Conservation (phyloP, 805 yeast species). For the Candida sonorensis region DNA sequence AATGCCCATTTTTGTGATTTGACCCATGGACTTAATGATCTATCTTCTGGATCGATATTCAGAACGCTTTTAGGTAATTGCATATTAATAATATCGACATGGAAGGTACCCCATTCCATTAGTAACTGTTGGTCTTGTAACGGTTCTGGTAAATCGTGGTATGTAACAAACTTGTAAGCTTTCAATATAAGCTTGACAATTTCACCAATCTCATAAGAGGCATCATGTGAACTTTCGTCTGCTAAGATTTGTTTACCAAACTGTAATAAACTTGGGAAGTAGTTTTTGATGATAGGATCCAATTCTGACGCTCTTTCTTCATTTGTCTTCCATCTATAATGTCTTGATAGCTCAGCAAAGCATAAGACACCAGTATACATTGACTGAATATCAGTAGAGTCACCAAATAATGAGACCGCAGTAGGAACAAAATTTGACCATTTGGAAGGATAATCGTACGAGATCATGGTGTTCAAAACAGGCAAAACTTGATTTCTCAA, state of each 20-base stretch:
- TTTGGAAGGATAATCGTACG: constrained; percentile 28
- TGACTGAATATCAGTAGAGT: constrained; percentile 34
- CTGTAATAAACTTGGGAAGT: constrained; percentile 62
- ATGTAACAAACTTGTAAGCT: constrained; percentile 74
- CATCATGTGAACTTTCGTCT: constrained; percentile 25
- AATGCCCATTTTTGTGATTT: constrained; percentile 87
- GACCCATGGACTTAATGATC: constrained; percentile 52
- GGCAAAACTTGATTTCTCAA: constrained; percentile 43
- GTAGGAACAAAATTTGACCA: constrained; percentile 55
- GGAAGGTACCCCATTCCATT: constrained; percentile 70
- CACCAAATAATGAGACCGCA: constrained; percentile 38
- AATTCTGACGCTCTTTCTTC: constrained; percentile 42
- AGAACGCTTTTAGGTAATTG: constrained; percentile 48
- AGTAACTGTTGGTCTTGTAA: constrained; percentile 48
- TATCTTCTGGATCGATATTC: constrained; percentile 45
- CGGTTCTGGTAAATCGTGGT: constrained; percentile 67
- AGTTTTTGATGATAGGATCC: constrained; percentile 52
- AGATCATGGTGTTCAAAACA: constrained; percentile 45
- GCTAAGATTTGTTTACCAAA: constrained; percentile 53
- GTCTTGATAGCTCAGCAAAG: constrained; percentile 66
- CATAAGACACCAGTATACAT: constrained; percentile 67
- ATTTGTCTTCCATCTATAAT: constrained; percentile 71
- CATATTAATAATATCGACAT: constrained; percentile 58
- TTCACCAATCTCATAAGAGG: constrained; percentile 44
- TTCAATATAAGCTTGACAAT: constrained; percentile 73